These are phyloP conservation scores for Pseudotsuga menziesii DNA, from an alignment of 75 land plant genomes.

Conservation along the genomic window DNA sequence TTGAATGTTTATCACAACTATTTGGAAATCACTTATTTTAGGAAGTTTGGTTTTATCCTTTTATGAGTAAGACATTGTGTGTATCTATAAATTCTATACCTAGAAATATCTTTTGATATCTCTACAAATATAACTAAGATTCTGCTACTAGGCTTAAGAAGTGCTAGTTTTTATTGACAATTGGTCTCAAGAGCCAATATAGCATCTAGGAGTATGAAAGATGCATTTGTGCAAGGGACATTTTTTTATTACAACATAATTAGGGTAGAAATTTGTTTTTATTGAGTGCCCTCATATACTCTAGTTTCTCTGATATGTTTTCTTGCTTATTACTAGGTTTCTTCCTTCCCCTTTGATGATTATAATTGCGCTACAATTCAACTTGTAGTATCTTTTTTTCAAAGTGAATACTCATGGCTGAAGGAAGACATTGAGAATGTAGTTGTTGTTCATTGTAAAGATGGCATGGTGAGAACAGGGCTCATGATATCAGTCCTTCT, in stretches of 20 bases:
- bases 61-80: too few species aligned
- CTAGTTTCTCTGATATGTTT: not conserved
- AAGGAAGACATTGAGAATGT: conserved; percentile 98
- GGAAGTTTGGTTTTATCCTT: too few species aligned
- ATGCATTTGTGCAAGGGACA: not conserved
- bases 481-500: conserved; percentile 98
- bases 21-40: too few species aligned
- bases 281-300: not conserved
- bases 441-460: conserved; percentile 99
- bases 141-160: not conserved
- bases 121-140: not conserved
- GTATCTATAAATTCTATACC: not conserved
- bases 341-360: conserved; percentile 97
- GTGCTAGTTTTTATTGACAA: not conserved
- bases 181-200: not conserved
- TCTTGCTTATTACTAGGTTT: conserved; percentile 55
- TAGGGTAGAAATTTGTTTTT: not conserved
- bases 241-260: not conserved
- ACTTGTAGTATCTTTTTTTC: conserved; percentile 83
- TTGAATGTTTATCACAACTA: too few species aligned
- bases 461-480: conserved; percentile 98
- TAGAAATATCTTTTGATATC: not conserved
- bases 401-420: conserved; percentile 97
- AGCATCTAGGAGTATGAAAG: not conserved
- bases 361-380: conserved; percentile 97